Evolutionary conservation across 1,139 yeast genomes (phyloP).

Genomic region (Kodamaea fungicola): DNA sequence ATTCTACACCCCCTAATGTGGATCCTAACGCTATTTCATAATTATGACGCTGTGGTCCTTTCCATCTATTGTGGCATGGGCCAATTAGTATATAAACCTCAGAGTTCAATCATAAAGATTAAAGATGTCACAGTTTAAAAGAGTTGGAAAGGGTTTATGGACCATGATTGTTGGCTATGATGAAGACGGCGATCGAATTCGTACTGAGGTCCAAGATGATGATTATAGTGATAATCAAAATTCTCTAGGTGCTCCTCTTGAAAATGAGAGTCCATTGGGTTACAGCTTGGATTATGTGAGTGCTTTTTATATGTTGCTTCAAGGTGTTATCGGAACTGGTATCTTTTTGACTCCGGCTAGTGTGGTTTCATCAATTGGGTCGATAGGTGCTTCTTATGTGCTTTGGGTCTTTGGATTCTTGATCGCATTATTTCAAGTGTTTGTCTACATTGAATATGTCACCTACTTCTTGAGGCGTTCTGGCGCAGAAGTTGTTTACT

Average conservation of each 20-base stretch:
- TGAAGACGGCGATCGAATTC: conserved; percentile 4
- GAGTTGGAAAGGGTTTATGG: conserved; percentile 2
- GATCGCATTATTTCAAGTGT: conserved; percentile 31
- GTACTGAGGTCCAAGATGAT: conserved; percentile 1
- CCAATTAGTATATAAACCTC: too few species aligned
- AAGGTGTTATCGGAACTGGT: conserved; percentile 47
- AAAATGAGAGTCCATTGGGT: conserved; percentile 35
- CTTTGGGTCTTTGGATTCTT: conserved; percentile 39
- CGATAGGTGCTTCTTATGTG: conserved; percentile 39
- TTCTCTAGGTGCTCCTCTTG: conserved; percentile 36
- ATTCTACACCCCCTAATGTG: too few species aligned
- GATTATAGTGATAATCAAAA: conserved; percentile 12
- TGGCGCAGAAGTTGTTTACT: conserved; percentile 43
- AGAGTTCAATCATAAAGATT: too few species aligned
- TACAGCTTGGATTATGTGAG: conserved; percentile 30
- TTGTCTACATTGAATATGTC: conserved; percentile 36
- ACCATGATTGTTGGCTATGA: conserved; percentile 9
- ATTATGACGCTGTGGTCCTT: too few species aligned
- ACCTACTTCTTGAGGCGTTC: conserved; percentile 35
- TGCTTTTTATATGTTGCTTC: conserved; percentile 31
- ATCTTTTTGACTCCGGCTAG: conserved; percentile 41
- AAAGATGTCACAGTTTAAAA: conserved; percentile 1
- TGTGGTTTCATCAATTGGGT: conserved; percentile 34
- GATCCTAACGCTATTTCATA: too few species aligned
- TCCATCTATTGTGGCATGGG: too few species aligned